These are phyloP conservation scores for Phytophthora constricta DNA, from an alignment of 352 stramenopile genomes.

Conservation along the genomic window DNA sequence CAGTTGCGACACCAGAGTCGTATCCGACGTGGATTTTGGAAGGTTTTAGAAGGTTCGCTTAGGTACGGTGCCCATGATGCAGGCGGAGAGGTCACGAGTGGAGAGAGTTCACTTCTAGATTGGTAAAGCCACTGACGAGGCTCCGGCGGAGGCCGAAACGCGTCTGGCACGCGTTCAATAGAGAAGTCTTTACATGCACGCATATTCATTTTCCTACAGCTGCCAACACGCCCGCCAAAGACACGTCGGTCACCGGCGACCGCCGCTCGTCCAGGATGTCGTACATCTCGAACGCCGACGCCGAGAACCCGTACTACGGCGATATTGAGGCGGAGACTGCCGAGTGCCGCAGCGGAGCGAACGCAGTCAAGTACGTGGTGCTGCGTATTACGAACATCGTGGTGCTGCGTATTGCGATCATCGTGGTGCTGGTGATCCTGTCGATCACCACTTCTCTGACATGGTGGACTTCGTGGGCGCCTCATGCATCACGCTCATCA, in stretches of 20 bases:
- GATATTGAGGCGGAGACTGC: constrained; percentile 34
- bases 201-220: no score
- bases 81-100: neutral
- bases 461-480: constrained; percentile 48
- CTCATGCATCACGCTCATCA: constrained; percentile 48
- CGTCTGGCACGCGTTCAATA: neutral
- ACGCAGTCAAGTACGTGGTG: constrained; percentile 46
- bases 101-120: neutral
- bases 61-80: no score
- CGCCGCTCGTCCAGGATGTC: constrained; percentile 45
- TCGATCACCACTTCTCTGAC: constrained; percentile 50
- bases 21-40: neutral
- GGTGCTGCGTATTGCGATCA: no score
- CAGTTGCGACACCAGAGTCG: neutral
- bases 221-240: constrained; percentile 24
- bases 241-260: constrained; percentile 20
- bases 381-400: constrained; percentile 46
- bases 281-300: constrained; percentile 46
- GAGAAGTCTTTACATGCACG: neutral
- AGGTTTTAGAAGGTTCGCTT: neutral
- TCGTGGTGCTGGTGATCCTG: constrained; percentile 44
- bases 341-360: constrained; percentile 41
- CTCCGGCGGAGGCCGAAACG: neutral
- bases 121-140: neutral
- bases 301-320: constrained; percentile 34